A percentile compares a stretch with the other conserved stretches of the same genome.
phyloP scores from a whole-genome alignment of 306 rosid species.

The Vachellia collinsii region DNA sequence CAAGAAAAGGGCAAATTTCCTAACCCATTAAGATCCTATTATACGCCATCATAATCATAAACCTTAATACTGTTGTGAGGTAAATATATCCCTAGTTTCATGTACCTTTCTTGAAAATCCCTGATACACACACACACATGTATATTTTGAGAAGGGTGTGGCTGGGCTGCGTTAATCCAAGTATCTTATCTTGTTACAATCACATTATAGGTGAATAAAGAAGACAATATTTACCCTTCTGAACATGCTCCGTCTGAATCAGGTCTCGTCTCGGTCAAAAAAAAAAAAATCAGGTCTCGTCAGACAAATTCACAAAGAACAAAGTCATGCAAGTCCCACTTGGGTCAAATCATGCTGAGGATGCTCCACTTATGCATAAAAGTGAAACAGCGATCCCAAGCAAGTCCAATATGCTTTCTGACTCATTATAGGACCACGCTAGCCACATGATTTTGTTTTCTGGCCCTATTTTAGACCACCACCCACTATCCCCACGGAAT shows the following conservation, averaged over 20 bases:
- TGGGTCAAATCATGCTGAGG: conserved; percentile 45
- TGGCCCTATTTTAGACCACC: conserved; percentile 30
- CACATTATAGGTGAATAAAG: not conserved
- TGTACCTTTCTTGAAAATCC: not conserved
- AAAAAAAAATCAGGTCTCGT: too few relatives aligned
- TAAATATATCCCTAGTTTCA: not conserved
- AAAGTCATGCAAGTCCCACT: conserved; percentile 39
- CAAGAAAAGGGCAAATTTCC: not conserved
- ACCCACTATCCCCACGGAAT: conserved; percentile 34
- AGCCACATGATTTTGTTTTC: not conserved
- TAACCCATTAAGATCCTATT: not conserved
- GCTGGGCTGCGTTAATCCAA: too few relatives aligned
- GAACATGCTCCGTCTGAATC: conserved; percentile 19
- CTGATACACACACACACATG: not conserved
- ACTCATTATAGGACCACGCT: conserved; percentile 43
- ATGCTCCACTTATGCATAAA: conserved; percentile 40
- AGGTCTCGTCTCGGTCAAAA: too few relatives aligned
- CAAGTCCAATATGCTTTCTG: conserved; percentile 33
- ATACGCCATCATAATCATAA: not conserved
- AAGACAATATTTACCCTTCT: conserved; percentile 6
- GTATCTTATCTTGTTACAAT: not conserved
- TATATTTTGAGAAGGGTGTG: too few relatives aligned
- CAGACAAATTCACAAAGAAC: conserved; percentile 32
- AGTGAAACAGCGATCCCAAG: conserved; percentile 33
- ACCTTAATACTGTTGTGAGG: not conserved